Conservation (phyloP, 1,284 basidiomycete genomes). For the Cystobasidiaceae sp. region DNA sequence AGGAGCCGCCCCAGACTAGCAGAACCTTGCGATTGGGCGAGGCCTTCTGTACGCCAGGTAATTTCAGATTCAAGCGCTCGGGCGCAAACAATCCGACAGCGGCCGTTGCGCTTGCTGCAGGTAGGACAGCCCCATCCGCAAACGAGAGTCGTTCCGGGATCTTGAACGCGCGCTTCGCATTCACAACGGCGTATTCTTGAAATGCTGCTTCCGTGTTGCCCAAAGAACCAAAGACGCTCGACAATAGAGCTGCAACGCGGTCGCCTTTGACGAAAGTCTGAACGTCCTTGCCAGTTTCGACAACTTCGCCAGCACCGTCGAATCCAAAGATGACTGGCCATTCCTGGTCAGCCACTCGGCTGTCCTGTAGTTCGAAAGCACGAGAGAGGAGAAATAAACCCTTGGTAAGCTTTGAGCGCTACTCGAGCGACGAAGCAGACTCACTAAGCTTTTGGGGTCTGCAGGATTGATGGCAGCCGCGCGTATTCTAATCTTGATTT, state of each 20-base stretch:
- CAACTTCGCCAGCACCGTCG: constrained; percentile 48
- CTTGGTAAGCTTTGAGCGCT: neutral
- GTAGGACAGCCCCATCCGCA: constrained; percentile 48
- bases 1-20: constrained; percentile 45
- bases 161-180: constrained; percentile 41
- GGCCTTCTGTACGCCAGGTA: constrained; percentile 25
- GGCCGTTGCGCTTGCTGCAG: neutral
- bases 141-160: constrained; percentile 50
- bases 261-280: constrained; percentile 63
- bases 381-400: neutral
- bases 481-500: neutral
- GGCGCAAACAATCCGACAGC: constrained; percentile 27
- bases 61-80: constrained; percentile 40
- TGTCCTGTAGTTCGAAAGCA: neutral
- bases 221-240: constrained; percentile 47
- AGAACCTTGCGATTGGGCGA: constrained; percentile 34
- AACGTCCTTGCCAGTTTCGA: constrained; percentile 50
- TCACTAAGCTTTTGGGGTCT: neutral
- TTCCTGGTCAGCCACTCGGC: neutral
- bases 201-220: constrained; percentile 23
- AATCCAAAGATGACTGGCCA: constrained; percentile 34
- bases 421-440: neutral
- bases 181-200: constrained; percentile 35
- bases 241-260: constrained; percentile 72
- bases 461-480: neutral